Evolutionary conservation across 164 flowering plant species (phyloP).

Genomic region (grape (Vitis vinifera)): ASM3070453v1 NC_081819.1:17914001-17914500

Average conservation of each 20-base stretch:
- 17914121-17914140: too few species aligned
- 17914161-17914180: slow-evolving; percentile 4
- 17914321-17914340: neutral
- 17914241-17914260: neutral
- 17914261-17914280: neutral
- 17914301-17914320: neutral
- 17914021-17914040: too few species aligned
- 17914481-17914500: neutral
- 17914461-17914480: too few species aligned
- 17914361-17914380: neutral
- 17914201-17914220: neutral
- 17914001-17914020: too few species aligned
- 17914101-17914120: too few species aligned
- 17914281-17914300: neutral
- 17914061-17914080: too few species aligned
- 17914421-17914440: too few species aligned
- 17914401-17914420: too few species aligned
- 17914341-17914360: neutral
- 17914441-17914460: too few species aligned
- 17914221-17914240: neutral
- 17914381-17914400: too few species aligned
- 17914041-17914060: too few species aligned
- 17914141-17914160: neutral
- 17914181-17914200: neutral
- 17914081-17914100: too few species aligned